Evolutionary conservation across 208 protist genomes (phyloP).

Genomic region (Acanthamoeba polyphaga): DNA sequence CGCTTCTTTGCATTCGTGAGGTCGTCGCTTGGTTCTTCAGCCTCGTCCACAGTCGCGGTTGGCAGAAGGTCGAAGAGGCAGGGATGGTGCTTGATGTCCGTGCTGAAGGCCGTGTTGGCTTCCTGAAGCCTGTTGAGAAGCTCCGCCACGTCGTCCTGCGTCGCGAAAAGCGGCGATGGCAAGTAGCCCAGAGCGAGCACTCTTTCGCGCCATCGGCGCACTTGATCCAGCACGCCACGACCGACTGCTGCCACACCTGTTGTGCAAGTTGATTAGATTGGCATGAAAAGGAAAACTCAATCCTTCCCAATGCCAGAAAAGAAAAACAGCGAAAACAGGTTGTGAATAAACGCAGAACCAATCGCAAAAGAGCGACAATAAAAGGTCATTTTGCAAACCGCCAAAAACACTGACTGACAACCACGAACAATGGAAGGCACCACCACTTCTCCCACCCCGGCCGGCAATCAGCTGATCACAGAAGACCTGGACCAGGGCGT

Average conservation of each 20-base stretch:
- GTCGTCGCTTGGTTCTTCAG: neutral
- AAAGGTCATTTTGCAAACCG: neutral
- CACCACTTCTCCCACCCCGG: neutral
- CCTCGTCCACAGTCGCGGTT: neutral
- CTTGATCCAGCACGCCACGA: neutral
- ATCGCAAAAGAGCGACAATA: neutral
- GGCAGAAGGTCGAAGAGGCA: conserved; percentile 22
- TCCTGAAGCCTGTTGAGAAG: neutral
- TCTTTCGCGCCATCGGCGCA: neutral
- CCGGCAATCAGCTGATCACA: neutral
- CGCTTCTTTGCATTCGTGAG: neutral
- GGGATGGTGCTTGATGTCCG: neutral
- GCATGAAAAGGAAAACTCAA: no score
- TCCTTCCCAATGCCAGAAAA: neutral
- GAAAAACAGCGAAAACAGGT: neutral
- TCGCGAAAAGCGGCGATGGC: conserved; percentile 7
- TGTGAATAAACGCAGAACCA: neutral
- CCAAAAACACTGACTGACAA: neutral
- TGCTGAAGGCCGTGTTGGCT: conserved; percentile 25
- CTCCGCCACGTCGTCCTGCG: conserved; percentile 29
- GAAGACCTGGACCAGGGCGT: conserved; percentile 20
- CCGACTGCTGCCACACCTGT: conserved; percentile 41
- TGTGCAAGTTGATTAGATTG: neutral
- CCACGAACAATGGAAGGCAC: neutral
- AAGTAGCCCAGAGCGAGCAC: neutral